Conservation (phyloP, 2,329 filamentous ascomycete species). For the Claviceps sp. region DNA sequence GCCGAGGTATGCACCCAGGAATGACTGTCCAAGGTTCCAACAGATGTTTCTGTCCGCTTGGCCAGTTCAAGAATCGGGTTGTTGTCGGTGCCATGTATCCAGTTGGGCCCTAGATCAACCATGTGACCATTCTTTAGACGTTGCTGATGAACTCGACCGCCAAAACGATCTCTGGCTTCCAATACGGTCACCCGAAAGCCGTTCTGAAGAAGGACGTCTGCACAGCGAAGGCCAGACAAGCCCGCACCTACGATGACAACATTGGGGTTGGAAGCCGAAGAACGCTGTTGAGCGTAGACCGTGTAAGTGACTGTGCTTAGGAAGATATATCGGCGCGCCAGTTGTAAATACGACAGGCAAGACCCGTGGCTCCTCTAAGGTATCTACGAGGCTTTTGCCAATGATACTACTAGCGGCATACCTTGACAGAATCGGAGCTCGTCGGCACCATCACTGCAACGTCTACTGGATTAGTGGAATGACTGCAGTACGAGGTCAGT, state of each 20-base stretch:
- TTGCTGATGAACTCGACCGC: slow-evolving; percentile 47
- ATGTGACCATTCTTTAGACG: slow-evolving; percentile 32
- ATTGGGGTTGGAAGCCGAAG: slow-evolving; percentile 28
- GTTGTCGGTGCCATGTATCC: slow-evolving; percentile 61
- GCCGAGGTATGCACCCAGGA: slow-evolving; percentile 43
- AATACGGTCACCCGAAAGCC: slow-evolving; percentile 56
- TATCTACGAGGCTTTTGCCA: neutral
- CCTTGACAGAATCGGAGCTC: slow-evolving; percentile 22
- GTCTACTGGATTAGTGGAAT: slow-evolving; percentile 19
- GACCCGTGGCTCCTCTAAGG: neutral
- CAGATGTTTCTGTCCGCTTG: slow-evolving; percentile 40
- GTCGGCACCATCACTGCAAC: slow-evolving; percentile 17
- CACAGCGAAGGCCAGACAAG: slow-evolving; percentile 56
- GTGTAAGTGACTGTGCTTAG: neutral
- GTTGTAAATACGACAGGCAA: neutral
- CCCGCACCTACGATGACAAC: slow-evolving; percentile 59
- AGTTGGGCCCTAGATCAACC: slow-evolving; percentile 59
- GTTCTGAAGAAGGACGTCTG: slow-evolving; percentile 50
- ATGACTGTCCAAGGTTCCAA: slow-evolving; percentile 35
- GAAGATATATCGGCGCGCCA: no score
- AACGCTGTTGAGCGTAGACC: slow-evolving; percentile 8
- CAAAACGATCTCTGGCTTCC: slow-evolving; percentile 53
- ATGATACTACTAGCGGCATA: slow-evolving; percentile 10
- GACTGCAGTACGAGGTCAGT: slow-evolving; percentile 24
- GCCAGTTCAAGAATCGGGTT: slow-evolving; percentile 60